Percentiles rank a stretch among this genome's conserved stretches.
Conservation (phyloP, 1,284 basidiomycete species). For the Trichosporon asahii region DNA sequence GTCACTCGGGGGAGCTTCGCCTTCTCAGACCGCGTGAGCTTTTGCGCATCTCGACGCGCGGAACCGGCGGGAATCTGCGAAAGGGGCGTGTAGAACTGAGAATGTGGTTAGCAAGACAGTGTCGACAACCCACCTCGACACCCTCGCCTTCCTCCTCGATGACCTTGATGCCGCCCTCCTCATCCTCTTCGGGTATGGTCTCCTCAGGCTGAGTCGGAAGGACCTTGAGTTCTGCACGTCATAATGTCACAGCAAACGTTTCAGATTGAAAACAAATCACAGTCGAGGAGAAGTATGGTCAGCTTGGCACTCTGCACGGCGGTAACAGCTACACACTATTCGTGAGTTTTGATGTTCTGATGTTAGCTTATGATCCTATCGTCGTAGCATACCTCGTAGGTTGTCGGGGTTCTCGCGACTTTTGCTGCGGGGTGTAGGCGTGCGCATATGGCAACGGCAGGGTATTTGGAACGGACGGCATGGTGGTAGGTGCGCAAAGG, state of each 20-base stretch:
- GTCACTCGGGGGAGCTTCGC: conserved; percentile 91
- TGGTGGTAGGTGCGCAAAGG: not conserved
- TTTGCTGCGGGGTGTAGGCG: conserved; percentile 23
- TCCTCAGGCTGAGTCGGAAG: conserved; percentile 82
- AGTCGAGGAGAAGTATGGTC: not conserved
- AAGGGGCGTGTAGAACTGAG: conserved; percentile 80
- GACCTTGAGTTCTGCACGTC: conserved; percentile 76
- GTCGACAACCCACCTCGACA: conserved; percentile 60
- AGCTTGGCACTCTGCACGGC: not conserved
- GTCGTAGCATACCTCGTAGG: conserved; percentile 47
- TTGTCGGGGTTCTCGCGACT: conserved; percentile 46
- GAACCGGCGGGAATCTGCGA: conserved; percentile 90
- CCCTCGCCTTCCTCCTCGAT: conserved; percentile 55
- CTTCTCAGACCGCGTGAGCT: conserved; percentile 87
- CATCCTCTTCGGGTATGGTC: conserved; percentile 60
- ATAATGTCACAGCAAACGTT: not conserved
- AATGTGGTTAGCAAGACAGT: conserved; percentile 4
- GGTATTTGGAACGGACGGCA: conserved; percentile 29
- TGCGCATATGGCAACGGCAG: conserved; percentile 51
- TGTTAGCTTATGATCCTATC: conserved; percentile 8
- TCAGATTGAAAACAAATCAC: conserved; percentile 4
- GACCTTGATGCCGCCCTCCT: conserved; percentile 40
- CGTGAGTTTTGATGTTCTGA: conserved; percentile 65
- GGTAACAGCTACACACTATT: conserved; percentile 50
- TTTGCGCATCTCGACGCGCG: conserved; percentile 82